A percentile compares a stretch with the other conserved stretches of the same genome.
Conservation (phyloP, 345 rosid genomes). For the Dipteronia dyeriana region DNA sequence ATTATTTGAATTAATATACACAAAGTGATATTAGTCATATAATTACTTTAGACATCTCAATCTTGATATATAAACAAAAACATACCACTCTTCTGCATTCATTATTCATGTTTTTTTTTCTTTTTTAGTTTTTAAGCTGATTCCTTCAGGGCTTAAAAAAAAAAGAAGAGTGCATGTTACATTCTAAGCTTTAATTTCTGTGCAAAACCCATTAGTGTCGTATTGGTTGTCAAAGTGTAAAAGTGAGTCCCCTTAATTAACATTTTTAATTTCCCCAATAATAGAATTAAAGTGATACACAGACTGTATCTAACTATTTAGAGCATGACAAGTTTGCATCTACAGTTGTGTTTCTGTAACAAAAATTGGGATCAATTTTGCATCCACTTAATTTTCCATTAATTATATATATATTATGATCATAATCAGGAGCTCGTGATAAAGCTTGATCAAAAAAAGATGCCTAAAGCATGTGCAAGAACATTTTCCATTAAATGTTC, state of each 20-base stretch:
- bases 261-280: background rate
- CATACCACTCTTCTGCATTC: too few relatives aligned
- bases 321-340: slow-evolving; percentile 4
- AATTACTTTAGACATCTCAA: too few relatives aligned
- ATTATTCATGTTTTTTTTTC: background rate
- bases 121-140: background rate
- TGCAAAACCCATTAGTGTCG: background rate
- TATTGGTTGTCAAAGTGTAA: background rate
- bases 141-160: background rate
- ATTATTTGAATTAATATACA: too few relatives aligned
- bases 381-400: slow-evolving; percentile 2
- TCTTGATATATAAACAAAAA: too few relatives aligned
- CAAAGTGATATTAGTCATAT: too few relatives aligned
- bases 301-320: background rate
- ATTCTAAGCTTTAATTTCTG: background rate
- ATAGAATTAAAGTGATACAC: slow-evolving; percentile 6
- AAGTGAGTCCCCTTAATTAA: background rate
- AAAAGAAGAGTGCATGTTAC: background rate
- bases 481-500: slow-evolving; percentile 2
- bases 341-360: slow-evolving; percentile 14
- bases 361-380: slow-evolving; percentile 11
- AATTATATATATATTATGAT: background rate
- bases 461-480: slow-evolving; percentile 3
- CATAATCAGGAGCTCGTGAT: background rate
- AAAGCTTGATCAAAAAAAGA: slow-evolving; percentile 15